A percentile compares a stretch with the other conserved stretches of the same genome.
Conservation (phyloP, 169 alveolate species). For the Pseudocohnilembus persalinus region DNA sequence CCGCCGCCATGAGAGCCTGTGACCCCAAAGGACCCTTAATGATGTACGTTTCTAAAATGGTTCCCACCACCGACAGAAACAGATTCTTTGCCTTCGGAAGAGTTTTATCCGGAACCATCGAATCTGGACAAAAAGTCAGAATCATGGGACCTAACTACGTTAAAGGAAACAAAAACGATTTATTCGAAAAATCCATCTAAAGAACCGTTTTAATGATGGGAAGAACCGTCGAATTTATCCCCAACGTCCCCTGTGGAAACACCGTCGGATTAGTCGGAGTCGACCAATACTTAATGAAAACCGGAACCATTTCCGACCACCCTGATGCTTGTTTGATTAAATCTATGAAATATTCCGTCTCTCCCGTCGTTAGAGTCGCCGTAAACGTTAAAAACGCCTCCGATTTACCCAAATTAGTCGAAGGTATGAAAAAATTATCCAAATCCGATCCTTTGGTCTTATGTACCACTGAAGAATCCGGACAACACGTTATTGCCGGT, state of each 20-base stretch:
- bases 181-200: slow-evolving; percentile 94
- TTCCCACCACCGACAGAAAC: slow-evolving; percentile 99
- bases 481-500: slow-evolving; percentile 99
- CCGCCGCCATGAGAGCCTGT: slow-evolving; percentile 96
- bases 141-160: slow-evolving; percentile 99
- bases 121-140: slow-evolving; percentile 98
- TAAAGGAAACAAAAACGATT: slow-evolving; percentile 98
- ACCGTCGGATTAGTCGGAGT: slow-evolving; percentile 98
- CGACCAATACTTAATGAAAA: slow-evolving; percentile 96
- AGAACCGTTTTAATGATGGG: slow-evolving; percentile 99
- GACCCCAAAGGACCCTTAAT: slow-evolving; percentile 98
- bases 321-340: slow-evolving; percentile 97
- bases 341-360: slow-evolving; percentile 98
- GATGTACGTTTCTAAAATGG: slow-evolving; percentile 99
- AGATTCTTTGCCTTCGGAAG: slow-evolving; percentile 99
- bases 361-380: slow-evolving; percentile 99
- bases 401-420: slow-evolving; percentile 98
- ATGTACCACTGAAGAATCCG: slow-evolving; percentile 97
- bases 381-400: slow-evolving; percentile 98
- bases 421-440: slow-evolving; percentile 96
- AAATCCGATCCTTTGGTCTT: slow-evolving; percentile 98
- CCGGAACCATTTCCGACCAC: slow-evolving; percentile 97
- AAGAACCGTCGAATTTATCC: slow-evolving; percentile 93
- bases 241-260: slow-evolving; percentile 99
- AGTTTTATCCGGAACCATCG: slow-evolving; percentile 99